phyloP scores from a whole-genome alignment of 805 yeast species.

The Saccharomycopsis fodiens region DNA sequence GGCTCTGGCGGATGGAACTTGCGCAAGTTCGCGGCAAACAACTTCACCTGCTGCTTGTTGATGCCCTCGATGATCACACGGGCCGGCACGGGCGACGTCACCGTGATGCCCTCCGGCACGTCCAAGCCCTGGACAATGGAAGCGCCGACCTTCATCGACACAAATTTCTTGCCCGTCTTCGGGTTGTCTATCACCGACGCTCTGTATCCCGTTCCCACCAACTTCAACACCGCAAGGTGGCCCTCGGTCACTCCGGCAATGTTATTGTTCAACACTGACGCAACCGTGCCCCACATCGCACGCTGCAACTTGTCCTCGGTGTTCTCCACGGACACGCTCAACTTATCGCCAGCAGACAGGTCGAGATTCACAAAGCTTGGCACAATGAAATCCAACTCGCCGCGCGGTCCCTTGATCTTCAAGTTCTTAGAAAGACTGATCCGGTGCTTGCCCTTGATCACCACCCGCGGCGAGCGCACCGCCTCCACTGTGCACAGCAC shows the following conservation, averaged over 20 bases:
- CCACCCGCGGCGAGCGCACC: constrained; percentile 47
- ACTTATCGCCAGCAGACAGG: constrained; percentile 27
- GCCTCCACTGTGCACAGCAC: constrained; percentile 42
- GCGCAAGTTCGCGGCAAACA: constrained; percentile 84
- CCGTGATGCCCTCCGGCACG: constrained; percentile 72
- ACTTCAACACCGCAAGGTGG: constrained; percentile 75
- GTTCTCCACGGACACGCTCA: constrained; percentile 51
- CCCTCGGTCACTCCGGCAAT: constrained; percentile 90
- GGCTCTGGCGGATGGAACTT: constrained; percentile 94
- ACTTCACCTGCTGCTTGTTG: constrained; percentile 78
- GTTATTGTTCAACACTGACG: constrained; percentile 71
- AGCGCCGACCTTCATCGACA: constrained; percentile 80
- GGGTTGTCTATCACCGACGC: constrained; percentile 60
- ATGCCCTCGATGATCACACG: constrained; percentile 79
- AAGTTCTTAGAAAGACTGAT: constrained; percentile 51
- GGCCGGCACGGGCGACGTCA: constrained; percentile 76
- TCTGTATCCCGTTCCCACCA: constrained; percentile 97
- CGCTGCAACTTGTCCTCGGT: constrained; percentile 58
- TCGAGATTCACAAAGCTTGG: constrained; percentile 61
- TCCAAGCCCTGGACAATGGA: constrained; percentile 70
- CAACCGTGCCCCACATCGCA: constrained; percentile 91
- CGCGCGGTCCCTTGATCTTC: constrained; percentile 62
- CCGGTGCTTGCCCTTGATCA: constrained; percentile 59
- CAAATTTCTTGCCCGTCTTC: constrained; percentile 35
- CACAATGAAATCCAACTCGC: constrained; percentile 51